Base-by-base conservation (phyloP, 2,329 filamentous ascomycete species). In the Monosporascus sp. region DNA sequence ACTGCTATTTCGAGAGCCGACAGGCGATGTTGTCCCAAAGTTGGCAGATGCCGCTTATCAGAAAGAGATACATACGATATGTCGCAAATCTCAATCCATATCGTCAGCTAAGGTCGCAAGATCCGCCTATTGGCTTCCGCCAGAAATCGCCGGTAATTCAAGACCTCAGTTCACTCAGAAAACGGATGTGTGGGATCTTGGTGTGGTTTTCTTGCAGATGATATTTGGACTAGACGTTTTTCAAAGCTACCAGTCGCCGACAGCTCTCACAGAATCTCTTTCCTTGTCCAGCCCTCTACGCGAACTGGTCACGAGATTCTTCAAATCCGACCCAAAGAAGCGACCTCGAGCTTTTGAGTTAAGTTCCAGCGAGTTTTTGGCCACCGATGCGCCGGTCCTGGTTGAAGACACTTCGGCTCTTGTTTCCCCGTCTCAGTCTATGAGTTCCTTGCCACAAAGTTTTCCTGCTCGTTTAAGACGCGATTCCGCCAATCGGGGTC, bases 111-210 rank as follows among this genome's bases (percentile, higher is more conserved):
- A 79, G 47, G 79, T 84, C 24, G 82, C 87, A 17, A 87, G 86
- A 60, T 91, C 90, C 17, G 85, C 87, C 1, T 90, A 90, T 60
- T 96, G 92, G 92, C 72, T 88, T 7, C 85, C 92, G 1, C 88
- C 91, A 1, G 91, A 96, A 70, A 79, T 91, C 49, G 80, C 82
- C 31, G 80, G 74, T 47, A 79, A 77, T 1, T 82, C 79, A 54
- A 86, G 81, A 27, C 79, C 79, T 31, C 76, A 87, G 68, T 77
- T 87, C 72, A 85, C 81, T 1, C 81, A 81, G 63, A 96, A 96
- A 68, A 90, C 90, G 0, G 94, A 97, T 67, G 83, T 97, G 8
- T 99, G 94, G 94, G 89, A 97, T 60, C 85, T 99, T 63, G 94
- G 94, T 5, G 83, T 97, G 31, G 82, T 97, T 5, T 89, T 97